Conservation (phyloP, 805 yeast species). For the Metschnikowia corniflorae region DNA sequence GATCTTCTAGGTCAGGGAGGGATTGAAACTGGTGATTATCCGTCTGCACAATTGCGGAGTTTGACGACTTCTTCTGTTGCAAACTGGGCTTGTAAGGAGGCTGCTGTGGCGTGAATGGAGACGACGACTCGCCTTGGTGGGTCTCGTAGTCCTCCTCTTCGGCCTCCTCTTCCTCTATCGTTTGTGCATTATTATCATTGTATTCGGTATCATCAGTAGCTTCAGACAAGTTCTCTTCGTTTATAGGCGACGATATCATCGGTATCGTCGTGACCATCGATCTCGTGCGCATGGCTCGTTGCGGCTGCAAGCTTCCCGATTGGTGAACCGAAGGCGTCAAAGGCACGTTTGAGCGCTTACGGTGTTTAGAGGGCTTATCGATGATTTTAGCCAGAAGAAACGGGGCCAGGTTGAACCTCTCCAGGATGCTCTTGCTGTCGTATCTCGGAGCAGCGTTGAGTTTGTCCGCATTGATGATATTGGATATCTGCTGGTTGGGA, state of each 20-base stretch:
- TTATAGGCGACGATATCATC: conserved; percentile 39
- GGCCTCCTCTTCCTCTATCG: conserved; percentile 24
- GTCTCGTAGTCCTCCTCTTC: conserved; percentile 28
- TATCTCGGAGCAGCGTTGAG: conserved; percentile 35
- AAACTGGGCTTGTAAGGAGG: conserved; percentile 30
- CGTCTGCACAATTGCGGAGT: conserved; percentile 10
- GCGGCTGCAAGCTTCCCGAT: conserved; percentile 22
- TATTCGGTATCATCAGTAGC: conserved; percentile 40
- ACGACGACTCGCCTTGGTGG: conserved; percentile 26
- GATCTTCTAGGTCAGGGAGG: conserved; percentile 42
- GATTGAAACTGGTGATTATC: conserved; percentile 30
- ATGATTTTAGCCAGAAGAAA: conserved; percentile 40
- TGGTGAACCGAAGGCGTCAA: conserved; percentile 17
- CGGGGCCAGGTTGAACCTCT: conserved; percentile 45
- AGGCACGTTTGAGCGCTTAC: conserved; percentile 20
- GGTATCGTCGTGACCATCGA: conserved; percentile 37
- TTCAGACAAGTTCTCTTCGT: conserved; percentile 36
- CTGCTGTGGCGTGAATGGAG: conserved; percentile 42
- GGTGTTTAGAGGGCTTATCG: conserved; percentile 30
- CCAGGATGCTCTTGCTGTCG: conserved; percentile 40
- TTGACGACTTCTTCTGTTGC: conserved; percentile 9
- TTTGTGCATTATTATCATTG: conserved; percentile 18
- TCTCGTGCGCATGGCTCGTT: conserved; percentile 41
- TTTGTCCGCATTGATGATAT: conserved; percentile 41
- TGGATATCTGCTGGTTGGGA: conserved; percentile 37